A percentile compares a stretch with the other conserved stretches of the same genome.
Evolutionary conservation across 495 filamentous ascomycete species (phyloP).

Genomic region (Pseudoneurospora amorphoporcata): DNA sequence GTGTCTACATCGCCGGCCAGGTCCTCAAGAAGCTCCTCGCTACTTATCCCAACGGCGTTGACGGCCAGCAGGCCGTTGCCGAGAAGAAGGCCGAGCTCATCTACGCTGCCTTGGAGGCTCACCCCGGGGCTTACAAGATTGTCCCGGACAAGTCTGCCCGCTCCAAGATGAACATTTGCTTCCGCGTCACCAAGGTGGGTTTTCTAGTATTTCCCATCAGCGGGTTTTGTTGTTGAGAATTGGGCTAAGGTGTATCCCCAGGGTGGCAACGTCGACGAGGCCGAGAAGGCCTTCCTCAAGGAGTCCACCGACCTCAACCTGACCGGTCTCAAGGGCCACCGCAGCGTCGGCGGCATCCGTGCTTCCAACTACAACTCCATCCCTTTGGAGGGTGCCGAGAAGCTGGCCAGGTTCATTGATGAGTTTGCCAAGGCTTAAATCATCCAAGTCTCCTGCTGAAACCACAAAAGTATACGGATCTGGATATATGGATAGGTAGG

Average conservation of each 20-base stretch:
- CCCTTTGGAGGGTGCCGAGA: conserved; percentile 44
- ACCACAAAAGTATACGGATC: not conserved
- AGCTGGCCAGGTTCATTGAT: conserved; percentile 47
- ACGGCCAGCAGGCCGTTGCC: conserved; percentile 59
- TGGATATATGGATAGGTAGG: not conserved
- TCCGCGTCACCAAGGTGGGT: conserved; percentile 50
- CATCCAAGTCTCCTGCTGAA: not conserved
- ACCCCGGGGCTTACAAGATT: conserved; percentile 57
- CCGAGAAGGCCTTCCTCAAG: conserved; percentile 68
- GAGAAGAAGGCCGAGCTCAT: conserved; percentile 61
- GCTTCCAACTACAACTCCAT: conserved; percentile 59
- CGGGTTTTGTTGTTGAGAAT: not conserved
- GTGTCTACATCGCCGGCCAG: conserved; percentile 75
- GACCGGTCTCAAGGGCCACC: conserved; percentile 69
- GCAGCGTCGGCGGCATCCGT: conserved; percentile 65
- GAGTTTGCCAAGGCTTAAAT: conserved; percentile 39
- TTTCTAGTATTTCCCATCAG: not conserved
- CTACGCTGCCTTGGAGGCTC: conserved; percentile 64
- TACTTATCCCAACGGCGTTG: conserved; percentile 53
- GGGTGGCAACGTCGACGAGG: conserved; percentile 45
- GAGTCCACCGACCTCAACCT: conserved; percentile 54
- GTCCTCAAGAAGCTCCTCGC: conserved; percentile 62
- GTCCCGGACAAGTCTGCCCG: conserved; percentile 64
- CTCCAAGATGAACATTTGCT: conserved; percentile 89
- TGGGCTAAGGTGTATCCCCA: conserved; percentile 4